These are phyloP conservation scores for Fraxinus pennsylvanica DNA, from an alignment of 257 asterid species.

Conservation along the genomic window DNA sequence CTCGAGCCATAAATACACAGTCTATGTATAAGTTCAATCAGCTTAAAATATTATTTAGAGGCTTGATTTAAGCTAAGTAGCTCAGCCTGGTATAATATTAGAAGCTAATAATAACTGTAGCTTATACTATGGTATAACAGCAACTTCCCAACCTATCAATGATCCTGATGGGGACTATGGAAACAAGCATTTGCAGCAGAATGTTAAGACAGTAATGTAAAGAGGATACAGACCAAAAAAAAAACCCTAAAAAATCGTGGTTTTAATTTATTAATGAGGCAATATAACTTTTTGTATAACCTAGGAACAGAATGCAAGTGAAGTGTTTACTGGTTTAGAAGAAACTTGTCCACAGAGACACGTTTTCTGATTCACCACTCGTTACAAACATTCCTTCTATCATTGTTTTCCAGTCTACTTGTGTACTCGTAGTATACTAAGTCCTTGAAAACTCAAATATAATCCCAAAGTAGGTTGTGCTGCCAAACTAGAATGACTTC, in stretches of 20 bases:
- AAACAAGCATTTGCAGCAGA: not conserved
- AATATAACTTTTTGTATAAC: not conserved
- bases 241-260: not conserved
- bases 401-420: not conserved
- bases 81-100: not conserved
- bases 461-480: not conserved
- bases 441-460: not conserved
- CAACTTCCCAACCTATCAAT: not conserved
- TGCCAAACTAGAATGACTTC: too few relatives aligned
- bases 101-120: not conserved
- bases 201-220: not conserved
- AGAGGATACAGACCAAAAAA: not conserved
- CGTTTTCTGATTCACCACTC: not conserved
- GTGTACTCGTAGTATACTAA: not conserved
- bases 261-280: not conserved
- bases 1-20: not conserved
- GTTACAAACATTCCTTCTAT: not conserved
- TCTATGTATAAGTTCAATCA: not conserved
- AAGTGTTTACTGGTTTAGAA: not conserved
- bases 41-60: not conserved
- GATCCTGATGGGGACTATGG: not conserved
- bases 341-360: not conserved
- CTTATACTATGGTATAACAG: not conserved
- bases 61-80: not conserved
- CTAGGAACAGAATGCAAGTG: not conserved